Evolutionary conservation across 176 grass and related monocot genomes (phyloP), one percentile per base, ranked within the genome.

Genomic region (Poa annua): DNA sequence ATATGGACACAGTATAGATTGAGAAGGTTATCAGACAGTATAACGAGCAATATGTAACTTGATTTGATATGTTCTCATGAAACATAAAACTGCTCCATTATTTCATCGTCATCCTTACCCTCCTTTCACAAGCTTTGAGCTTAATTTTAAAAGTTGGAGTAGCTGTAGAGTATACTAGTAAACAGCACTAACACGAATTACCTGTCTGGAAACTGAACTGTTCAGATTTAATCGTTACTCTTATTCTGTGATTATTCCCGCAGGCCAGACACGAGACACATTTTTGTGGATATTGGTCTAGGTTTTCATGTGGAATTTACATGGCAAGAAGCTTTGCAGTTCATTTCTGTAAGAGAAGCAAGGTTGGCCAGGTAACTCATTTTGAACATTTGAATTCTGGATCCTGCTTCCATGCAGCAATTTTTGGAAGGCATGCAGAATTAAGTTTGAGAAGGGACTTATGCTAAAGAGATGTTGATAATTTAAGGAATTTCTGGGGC

Each of bases 251-350:
- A 12, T 49, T 5, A 82, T 82, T 77, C 55, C 33, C 21, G 61
- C 85, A 98, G 95, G 44, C 90, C 88, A 9, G 95, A 98, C 44
- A 90, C 92, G 24, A 84, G 87, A 26, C 92, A 83, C 75, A 95
- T 98, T 89, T 98, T 93, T 88, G 88, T 98, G 51, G 92, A 98
- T 63, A 66, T 98, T 47, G 95, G 92, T 76, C 88, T 98, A 69
- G 95, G 92, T 62, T 98, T 98, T 86, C 95, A 93, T 86, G 95
- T 98, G 65, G 95, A 95, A 86, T 95, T 95, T 62, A 95, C 85
- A 90, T 98, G 92, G 88, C 90, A 79, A 56, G 95, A 98, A 88
- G 95, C 92, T 75, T 56, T 95, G 49, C 77, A 86, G 71, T 98
- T 98, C 77, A 93, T 98, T 83, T 95, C 95, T 78, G 90, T 98